Evolutionary conservation across 805 yeast genomes (phyloP).

Genomic region (Saccharomyces kudriavzevii): DNA sequence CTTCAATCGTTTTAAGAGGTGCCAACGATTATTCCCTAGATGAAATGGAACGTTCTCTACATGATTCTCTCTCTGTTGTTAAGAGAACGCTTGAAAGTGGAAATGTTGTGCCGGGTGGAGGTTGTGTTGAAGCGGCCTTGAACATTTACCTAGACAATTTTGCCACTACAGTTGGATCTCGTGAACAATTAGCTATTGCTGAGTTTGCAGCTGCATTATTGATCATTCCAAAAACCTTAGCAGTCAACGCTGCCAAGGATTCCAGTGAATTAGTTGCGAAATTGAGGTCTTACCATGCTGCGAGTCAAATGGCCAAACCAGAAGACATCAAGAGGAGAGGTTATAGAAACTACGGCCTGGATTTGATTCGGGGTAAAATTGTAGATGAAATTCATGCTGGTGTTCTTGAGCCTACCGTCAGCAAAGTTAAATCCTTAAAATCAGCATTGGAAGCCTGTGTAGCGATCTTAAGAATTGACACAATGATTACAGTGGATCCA

Average conservation of each 20-base stretch:
- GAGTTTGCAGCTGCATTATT: conserved; percentile 89
- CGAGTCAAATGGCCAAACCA: conserved; percentile 77
- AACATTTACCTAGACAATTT: conserved; percentile 92
- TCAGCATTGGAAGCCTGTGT: conserved; percentile 97
- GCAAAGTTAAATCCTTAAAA: conserved; percentile 86
- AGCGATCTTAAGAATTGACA: conserved; percentile 93
- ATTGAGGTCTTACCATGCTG: conserved; percentile 92
- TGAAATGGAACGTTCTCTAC: conserved; percentile 97
- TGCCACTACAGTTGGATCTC: conserved; percentile 94
- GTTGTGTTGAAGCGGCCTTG: conserved; percentile 96
- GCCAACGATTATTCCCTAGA: conserved; percentile 91
- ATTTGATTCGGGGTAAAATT: conserved; percentile 82
- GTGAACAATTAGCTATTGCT: conserved; percentile 96
- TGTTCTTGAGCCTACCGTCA: conserved; percentile 90
- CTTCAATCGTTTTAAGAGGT: conserved; percentile 90
- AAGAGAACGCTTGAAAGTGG: conserved; percentile 95
- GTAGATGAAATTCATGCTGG: conserved; percentile 80
- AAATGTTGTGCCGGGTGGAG: conserved; percentile 95
- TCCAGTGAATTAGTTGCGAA: conserved; percentile 91
- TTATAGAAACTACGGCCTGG: conserved; percentile 88
- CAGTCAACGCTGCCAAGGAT: conserved; percentile 96
- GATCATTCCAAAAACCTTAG: conserved; percentile 91
- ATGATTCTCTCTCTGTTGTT: conserved; percentile 88
- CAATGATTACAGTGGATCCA: conserved; percentile 96
- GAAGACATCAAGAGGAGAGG: conserved; percentile 78